Percentiles rank a stretch among this genome's conserved stretches.
Conservation (phyloP, 805 yeast genomes). For the Cyberlindnera euphorbiae region DNA sequence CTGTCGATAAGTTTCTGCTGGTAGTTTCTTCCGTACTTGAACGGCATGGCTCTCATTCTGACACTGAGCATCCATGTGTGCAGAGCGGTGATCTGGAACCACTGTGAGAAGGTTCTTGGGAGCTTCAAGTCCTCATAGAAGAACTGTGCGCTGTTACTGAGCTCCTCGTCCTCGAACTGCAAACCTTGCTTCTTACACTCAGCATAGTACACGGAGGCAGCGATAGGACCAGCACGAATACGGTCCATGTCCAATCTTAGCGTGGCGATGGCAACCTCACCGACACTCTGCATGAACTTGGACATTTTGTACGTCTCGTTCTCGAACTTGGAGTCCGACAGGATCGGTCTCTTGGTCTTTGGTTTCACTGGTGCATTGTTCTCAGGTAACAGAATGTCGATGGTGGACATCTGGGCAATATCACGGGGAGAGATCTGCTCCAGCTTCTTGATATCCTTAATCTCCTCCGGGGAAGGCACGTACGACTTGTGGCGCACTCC, state of each 20-base stretch:
- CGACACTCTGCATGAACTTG: slow-evolving; percentile 50
- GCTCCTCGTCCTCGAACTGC: slow-evolving; percentile 66
- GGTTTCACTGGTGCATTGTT: slow-evolving; percentile 32
- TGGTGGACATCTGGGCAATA: slow-evolving; percentile 24
- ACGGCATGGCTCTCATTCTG: slow-evolving; percentile 95
- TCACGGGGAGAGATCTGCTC: slow-evolving; percentile 19
- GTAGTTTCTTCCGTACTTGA: slow-evolving; percentile 79
- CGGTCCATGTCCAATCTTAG: slow-evolving; percentile 87
- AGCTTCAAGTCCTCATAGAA: slow-evolving; percentile 80
- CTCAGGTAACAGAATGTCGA: slow-evolving; percentile 21
- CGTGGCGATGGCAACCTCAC: slow-evolving; percentile 54
- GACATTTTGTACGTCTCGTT: slow-evolving; percentile 36
- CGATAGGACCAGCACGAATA: slow-evolving; percentile 89
- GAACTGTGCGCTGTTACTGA: slow-evolving; percentile 70
- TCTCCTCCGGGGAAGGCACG: slow-evolving; percentile 6
- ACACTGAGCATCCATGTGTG: slow-evolving; percentile 93
- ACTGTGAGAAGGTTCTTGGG: slow-evolving; percentile 87
- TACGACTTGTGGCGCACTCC: slow-evolving; percentile 12
- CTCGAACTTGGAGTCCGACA: slow-evolving; percentile 37
- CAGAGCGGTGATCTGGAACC: slow-evolving; percentile 88
- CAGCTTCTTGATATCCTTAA: slow-evolving; percentile 10
- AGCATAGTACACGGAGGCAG: slow-evolving; percentile 83
- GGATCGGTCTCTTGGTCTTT: slow-evolving; percentile 28
- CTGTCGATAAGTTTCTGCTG: slow-evolving; percentile 90
- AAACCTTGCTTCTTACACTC: slow-evolving; percentile 84